Evolutionary conservation across 2,329 filamentous ascomycete species (phyloP), one percentile per base, ranked within the genome.

Genomic region (Phoma sp.): DNA sequence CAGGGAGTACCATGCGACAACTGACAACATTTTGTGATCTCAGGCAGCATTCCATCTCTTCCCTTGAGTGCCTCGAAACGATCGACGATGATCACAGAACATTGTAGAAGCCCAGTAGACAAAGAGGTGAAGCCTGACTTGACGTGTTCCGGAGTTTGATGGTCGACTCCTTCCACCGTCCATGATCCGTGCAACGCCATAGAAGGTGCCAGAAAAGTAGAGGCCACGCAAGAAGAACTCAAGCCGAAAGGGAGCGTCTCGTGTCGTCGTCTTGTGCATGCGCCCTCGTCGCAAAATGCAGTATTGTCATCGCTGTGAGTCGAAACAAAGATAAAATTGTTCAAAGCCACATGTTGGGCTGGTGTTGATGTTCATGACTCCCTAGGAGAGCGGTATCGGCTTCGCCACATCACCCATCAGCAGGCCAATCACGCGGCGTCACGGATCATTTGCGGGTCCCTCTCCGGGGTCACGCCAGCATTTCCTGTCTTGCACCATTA

Each of bases 341-440:
- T 39, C 48, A 43, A 49, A 53, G 58, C 43, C 5, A 8, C 32
- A 47, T 38, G 47, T 55, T 53, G 51, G 50, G 58, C 47, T 55
- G 45, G 17, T 41, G 35, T 41, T 55, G 52, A 55, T 50, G 52
- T 55, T 55, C 52, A 56, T 71, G 67, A 72, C 67, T 72, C 67
- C 56, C 39, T 54, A 49, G 40, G 35, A 52, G 38, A 57, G 61
- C 69, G 64, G 66, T 61, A 51, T 66, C 68, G 63, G 62, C 63
- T 55, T 65, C 63, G 65, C 61, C 69, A 68, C 65, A 60, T 52
- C 52, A 58, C 31, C 22, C 29, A 47, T 51, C 56, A 55, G 33
- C 57, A 60, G 64, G 55, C 69, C 65, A 72, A 70, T 72, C 66
- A 71, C 39, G 57, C 55, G 53, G 32, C 46, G 49, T 61, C 63